Evolutionary conservation across 139 green algal species (phyloP), one percentile per base, ranked within the genome.

Genomic region (Micromonas pusilla): DNA sequence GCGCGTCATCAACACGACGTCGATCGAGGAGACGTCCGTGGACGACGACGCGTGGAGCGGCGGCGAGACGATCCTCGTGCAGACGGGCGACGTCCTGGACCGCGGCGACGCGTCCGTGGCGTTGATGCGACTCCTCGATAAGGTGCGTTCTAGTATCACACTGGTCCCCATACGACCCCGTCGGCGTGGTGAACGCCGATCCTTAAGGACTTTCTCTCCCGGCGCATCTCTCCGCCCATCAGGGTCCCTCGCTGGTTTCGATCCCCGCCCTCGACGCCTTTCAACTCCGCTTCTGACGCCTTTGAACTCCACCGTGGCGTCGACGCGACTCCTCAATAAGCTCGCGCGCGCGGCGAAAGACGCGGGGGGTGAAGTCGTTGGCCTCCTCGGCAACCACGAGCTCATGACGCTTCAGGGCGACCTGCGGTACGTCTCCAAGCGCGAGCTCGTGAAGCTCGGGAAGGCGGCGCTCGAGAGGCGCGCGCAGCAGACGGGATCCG

Each of bases 51-150:
- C 33, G 66, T 2, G 2, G 33, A 36, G 19, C 30, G 37, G 32
- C 16, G 33, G 37, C 32, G 66, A 52, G 32, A 73, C 33, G 9
- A 3, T 28, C 1, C 23, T 73, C 1, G 66, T 73, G 66, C 66
- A 73, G 33, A 73, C 66, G 66, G 66, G 66, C 45, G 66, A 73
- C 66, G 31, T 73, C 2, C 28, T 73, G 30, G 66, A 73, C 33
- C 66, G 66, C 21, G 66, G 66, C 30, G 20, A 57, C 16, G 32
- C 20, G 26, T 73, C 66, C 16, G 20, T 73, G 23, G 31, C 1
- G 23, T 23, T 53, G 26, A 31, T 73, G 33, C 0, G 23, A 31
- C 25, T 73, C 16, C 37, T 54, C 4, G 66, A 52, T 20, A 31
- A n/a, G n/a, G n/a, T n/a, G n/a, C n/a, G n/a, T n/a, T n/a, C n/a